phyloP scores from a whole-genome alignment of 306 rosid species.

The Cicer pinnatifidum region DNA sequence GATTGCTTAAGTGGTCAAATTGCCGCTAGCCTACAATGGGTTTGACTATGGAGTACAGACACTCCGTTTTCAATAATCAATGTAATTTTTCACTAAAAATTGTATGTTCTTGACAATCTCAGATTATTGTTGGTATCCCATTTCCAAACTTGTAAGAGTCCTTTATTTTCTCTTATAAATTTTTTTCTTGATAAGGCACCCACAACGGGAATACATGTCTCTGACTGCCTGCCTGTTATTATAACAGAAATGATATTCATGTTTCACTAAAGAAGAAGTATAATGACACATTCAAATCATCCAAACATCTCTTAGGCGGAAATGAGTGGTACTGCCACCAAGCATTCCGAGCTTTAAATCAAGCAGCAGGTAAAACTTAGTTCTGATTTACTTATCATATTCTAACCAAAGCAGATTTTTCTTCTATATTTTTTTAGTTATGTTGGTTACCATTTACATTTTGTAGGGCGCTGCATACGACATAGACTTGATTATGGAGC shows the following conservation, averaged over 20 bases:
- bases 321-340: constrained; percentile 96
- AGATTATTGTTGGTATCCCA: constrained; percentile 94
- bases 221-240: constrained; percentile 51
- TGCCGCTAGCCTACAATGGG: constrained; percentile 33
- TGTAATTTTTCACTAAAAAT: constrained; percentile 37
- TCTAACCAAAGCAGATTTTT: constrained; percentile 5
- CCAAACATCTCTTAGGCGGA: constrained; percentile 77
- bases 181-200: constrained; percentile 32
- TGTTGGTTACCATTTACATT: constrained; percentile 39
- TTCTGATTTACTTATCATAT: constrained; percentile 4
- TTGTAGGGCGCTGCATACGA: constrained; percentile 88
- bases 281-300: constrained; percentile 77
- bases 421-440: constrained; percentile 6
- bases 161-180: constrained; percentile 37
- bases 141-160: constrained; percentile 89
- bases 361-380: constrained; percentile 81
- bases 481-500: constrained; percentile 95
- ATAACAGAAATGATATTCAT: constrained; percentile 79
- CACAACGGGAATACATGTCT: constrained; percentile 15
- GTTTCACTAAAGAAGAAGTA: constrained; percentile 78
- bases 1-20: constrained; percentile 3
- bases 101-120: constrained; percentile 67
- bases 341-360: constrained; percentile 95
- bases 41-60: constrained; percentile 25
- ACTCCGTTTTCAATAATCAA: constrained; percentile 5